Evolutionary conservation across 345 rosid genomes (phyloP).

Genomic region (Boechera divaricarpa): DNA sequence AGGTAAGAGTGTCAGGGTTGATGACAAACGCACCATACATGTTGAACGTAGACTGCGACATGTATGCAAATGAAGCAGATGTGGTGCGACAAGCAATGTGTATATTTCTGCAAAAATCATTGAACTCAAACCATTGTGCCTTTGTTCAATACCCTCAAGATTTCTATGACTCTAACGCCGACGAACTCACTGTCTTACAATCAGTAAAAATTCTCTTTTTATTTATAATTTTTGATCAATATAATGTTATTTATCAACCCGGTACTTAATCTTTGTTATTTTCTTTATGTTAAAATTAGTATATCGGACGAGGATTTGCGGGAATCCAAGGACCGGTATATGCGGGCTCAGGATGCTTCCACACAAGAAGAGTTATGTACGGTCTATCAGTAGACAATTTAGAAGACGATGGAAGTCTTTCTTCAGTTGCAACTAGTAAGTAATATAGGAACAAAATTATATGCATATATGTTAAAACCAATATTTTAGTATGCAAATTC

Average conservation of each 20-base stretch:
- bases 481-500: too few relatives aligned
- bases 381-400: conserved; percentile 50
- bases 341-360: conserved; percentile 66
- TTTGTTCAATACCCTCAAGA: conserved; percentile 64
- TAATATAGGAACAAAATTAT: background rate
- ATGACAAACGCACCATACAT: conserved; percentile 77
- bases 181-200: conserved; percentile 35
- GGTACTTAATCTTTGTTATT: too few relatives aligned
- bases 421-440: conserved; percentile 37
- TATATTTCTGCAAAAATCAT: conserved; percentile 41
- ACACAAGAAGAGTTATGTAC: conserved; percentile 64
- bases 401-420: conserved; percentile 28
- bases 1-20: conserved; percentile 73
- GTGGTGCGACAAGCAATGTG: conserved; percentile 61
- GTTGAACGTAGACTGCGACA: conserved; percentile 83
- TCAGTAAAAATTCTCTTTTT: conserved; percentile 29
- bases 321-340: conserved; percentile 67
- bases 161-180: conserved; percentile 51
- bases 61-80: conserved; percentile 62
- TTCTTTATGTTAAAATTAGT: conserved; percentile 35
- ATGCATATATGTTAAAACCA: too few relatives aligned
- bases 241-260: too few relatives aligned
- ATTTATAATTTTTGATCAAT: too few relatives aligned
- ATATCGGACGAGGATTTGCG: conserved; percentile 43
- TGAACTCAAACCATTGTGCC: conserved; percentile 38